phyloP scores from a whole-genome alignment of 805 yeast genomes.

The Saturnispora galanensis region DNA sequence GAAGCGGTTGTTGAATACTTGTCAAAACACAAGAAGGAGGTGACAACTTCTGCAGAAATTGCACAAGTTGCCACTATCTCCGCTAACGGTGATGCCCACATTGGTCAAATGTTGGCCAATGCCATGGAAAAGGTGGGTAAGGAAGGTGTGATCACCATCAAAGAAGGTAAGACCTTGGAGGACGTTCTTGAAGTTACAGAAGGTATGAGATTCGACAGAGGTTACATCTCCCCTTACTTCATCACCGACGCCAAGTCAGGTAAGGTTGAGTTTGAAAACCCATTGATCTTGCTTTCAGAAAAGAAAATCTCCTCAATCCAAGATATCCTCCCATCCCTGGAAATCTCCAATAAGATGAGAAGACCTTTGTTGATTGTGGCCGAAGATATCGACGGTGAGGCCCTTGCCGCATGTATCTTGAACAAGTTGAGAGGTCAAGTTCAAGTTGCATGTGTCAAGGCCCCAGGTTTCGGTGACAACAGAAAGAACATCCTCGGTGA shows the following conservation, averaged over 20 bases:
- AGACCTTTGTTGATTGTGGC: conserved; percentile 90
- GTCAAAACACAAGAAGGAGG: conserved; percentile 79
- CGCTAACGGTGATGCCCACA: conserved; percentile 91
- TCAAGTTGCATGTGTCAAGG: conserved; percentile 93
- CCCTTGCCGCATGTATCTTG: conserved; percentile 93
- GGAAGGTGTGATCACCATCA: conserved; percentile 97
- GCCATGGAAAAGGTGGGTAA: conserved; percentile 99
- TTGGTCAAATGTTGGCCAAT: conserved; percentile 81
- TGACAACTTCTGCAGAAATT: conserved; percentile 88
- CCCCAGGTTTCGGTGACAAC: conserved; percentile 99
- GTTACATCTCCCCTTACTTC: conserved; percentile 93
- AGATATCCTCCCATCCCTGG: conserved; percentile 87
- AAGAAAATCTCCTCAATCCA: conserved; percentile 86
- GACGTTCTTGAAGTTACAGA: conserved; percentile 95
- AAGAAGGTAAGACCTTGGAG: conserved; percentile 93
- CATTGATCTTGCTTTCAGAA: conserved; percentile 79
- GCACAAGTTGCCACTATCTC: conserved; percentile 98
- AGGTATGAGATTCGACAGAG: conserved; percentile 98
- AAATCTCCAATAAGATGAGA: conserved; percentile 84
- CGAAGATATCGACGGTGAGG: conserved; percentile 97
- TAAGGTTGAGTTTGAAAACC: conserved; percentile 92
- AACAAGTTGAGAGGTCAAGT: conserved; percentile 98
- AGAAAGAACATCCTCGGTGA: conserved; percentile 94
- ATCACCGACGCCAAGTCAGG: conserved; percentile 88
- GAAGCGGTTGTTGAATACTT: conserved; percentile 82